These are phyloP conservation scores for Scheffersomyces insectosa DNA, from an alignment of 1,139 yeast species.

Conservation along the genomic window DNA sequence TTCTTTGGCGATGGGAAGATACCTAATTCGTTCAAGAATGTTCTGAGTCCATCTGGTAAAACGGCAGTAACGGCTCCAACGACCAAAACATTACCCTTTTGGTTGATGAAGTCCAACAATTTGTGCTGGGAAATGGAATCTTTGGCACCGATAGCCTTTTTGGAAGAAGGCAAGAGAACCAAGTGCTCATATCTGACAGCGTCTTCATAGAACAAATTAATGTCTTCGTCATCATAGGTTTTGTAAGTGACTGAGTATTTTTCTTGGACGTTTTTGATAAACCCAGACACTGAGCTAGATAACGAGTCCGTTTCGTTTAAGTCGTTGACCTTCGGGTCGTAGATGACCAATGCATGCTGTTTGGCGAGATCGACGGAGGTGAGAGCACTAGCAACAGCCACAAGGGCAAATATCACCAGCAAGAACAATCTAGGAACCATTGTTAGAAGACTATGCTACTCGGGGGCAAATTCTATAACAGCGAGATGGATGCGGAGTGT, in stretches of 20 bases:
- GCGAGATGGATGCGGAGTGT: background rate
- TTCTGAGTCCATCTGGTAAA: slow-evolving; percentile 68
- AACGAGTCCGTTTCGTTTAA: slow-evolving; percentile 17
- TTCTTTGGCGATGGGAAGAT: slow-evolving; percentile 82
- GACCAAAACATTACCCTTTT: slow-evolving; percentile 74
- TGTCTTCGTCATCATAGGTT: slow-evolving; percentile 29
- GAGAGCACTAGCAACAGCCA: slow-evolving; percentile 4
- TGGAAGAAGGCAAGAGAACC: slow-evolving; percentile 40
- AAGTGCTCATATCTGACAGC: slow-evolving; percentile 32
- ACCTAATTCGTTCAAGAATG: slow-evolving; percentile 77
- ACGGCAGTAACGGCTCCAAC: slow-evolving; percentile 44
- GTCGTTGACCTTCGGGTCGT: slow-evolving; percentile 29
- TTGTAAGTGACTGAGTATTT: slow-evolving; percentile 24
- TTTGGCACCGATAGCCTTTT: slow-evolving; percentile 35
- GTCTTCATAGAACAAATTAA: slow-evolving; percentile 24
- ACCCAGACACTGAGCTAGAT: slow-evolving; percentile 17
- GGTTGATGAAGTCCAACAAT: slow-evolving; percentile 52
- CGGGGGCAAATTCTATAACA: background rate
- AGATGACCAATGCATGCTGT: slow-evolving; percentile 29
- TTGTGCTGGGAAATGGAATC: slow-evolving; percentile 30
- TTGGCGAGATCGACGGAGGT: slow-evolving; percentile 1
- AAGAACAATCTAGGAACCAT: background rate
- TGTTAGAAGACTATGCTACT: background rate
- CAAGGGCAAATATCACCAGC: slow-evolving; percentile 5
- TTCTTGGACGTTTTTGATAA: slow-evolving; percentile 23